Conservation (phyloP, 140 eudicot species). For the Oenanthe javanica region DNA sequence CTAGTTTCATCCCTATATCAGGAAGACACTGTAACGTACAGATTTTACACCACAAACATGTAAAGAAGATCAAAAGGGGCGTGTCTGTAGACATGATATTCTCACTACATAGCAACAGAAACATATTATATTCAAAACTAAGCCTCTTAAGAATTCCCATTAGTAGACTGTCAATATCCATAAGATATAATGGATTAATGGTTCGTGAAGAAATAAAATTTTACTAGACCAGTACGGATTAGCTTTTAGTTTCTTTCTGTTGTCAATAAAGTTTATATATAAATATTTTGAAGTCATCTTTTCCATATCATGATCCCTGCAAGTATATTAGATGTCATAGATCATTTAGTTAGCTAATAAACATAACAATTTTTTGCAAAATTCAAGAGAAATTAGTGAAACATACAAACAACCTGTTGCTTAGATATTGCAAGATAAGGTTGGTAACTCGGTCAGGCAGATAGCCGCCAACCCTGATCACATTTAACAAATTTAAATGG, state of each 20-base stretch:
- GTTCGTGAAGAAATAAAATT: background rate
- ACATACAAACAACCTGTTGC: constrained; percentile 64
- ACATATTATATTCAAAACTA: background rate
- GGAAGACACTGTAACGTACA: background rate
- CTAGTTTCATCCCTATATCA: background rate
- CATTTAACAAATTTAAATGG: constrained; percentile 76
- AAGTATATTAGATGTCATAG: background rate
- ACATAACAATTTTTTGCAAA: background rate
- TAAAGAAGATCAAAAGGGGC: background rate
- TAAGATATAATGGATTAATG: background rate
- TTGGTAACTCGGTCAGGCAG: constrained; percentile 89
- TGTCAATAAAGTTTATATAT: background rate
- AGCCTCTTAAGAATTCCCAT: background rate
- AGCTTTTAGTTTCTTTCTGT: background rate
- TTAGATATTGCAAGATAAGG: constrained; percentile 78
- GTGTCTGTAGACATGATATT: background rate
- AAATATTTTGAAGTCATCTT: background rate
- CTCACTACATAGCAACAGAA: background rate
- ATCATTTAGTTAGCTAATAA: background rate
- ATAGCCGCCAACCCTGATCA: constrained; percentile 79
- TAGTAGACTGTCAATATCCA: background rate
- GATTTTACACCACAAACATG: background rate
- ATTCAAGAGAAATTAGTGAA: background rate
- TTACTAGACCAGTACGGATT: background rate
- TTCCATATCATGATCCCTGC: background rate